Percentiles rank a stretch among this genome's conserved stretches.
These are phyloP conservation scores for Leptodermis oblonga DNA, from an alignment of 257 asterid species.

Conservation along the genomic window DNA sequence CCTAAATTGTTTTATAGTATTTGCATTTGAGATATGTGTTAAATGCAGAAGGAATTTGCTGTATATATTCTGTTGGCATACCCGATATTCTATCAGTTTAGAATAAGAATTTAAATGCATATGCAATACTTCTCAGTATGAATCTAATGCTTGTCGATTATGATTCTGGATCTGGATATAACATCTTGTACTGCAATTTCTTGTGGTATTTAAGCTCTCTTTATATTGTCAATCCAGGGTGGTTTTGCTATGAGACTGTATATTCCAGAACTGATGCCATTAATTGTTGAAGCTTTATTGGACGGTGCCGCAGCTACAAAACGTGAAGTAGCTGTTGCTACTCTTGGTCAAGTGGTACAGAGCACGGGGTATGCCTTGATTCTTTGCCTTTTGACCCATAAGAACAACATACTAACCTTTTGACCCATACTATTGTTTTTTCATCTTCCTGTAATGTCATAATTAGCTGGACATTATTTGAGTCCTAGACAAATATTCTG, in stretches of 20 bases:
- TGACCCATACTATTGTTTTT: background rate
- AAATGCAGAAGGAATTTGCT: background rate
- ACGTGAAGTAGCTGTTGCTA: slow-evolving; percentile 98
- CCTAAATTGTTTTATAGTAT: background rate
- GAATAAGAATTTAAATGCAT: background rate
- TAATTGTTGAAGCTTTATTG: slow-evolving; percentile 87
- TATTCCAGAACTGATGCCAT: slow-evolving; percentile 93
- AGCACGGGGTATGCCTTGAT: slow-evolving; percentile 83
- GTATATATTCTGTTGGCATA: background rate
- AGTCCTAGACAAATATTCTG: background rate
- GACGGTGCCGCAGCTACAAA: slow-evolving; percentile 94
- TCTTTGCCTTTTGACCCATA: slow-evolving; percentile 3
- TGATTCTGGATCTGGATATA: slow-evolving; percentile 5
- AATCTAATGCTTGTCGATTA: background rate
- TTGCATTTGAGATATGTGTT: background rate
- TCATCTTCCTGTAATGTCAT: background rate
- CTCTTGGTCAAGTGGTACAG: slow-evolving; percentile 99
- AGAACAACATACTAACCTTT: too few relatives aligned
- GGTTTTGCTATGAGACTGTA: slow-evolving; percentile 98
- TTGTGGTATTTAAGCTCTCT: background rate
- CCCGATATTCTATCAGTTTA: background rate
- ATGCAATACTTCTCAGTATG: background rate
- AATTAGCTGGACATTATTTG: background rate
- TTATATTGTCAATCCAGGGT: slow-evolving; percentile 53
- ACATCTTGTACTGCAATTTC: slow-evolving; percentile 7